Conservation (phyloP, 768 basidiomycete genomes). For the Xerocomellus chrysenteron region DNA sequence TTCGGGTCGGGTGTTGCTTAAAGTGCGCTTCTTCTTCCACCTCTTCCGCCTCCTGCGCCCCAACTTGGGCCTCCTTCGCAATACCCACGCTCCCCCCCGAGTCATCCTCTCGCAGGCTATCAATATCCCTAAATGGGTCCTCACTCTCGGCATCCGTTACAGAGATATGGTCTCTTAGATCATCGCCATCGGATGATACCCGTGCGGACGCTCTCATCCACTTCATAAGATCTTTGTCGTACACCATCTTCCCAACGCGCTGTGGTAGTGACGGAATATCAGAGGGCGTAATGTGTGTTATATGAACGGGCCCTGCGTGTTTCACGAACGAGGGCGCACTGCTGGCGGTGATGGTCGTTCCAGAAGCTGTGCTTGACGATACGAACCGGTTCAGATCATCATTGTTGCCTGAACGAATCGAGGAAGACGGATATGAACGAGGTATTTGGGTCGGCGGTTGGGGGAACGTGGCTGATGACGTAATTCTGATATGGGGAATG, state of each 20-base stretch:
- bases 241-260: slow-evolving; percentile 83
- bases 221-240: slow-evolving; percentile 77
- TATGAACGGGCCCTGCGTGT: slow-evolving; percentile 74
- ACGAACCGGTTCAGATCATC: slow-evolving; percentile 87
- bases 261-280: slow-evolving; percentile 78
- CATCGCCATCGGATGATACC: slow-evolving; percentile 30
- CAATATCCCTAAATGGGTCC: slow-evolving; percentile 91
- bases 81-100: slow-evolving; percentile 26
- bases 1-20: slow-evolving; percentile 32
- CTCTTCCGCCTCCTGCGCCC: slow-evolving; percentile 11
- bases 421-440: slow-evolving; percentile 48
- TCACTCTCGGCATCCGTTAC: slow-evolving; percentile 57
- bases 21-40: slow-evolving; percentile 17
- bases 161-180: slow-evolving; percentile 30
- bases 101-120: slow-evolving; percentile 74
- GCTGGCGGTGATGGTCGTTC: slow-evolving; percentile 66
- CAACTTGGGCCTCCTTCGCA: slow-evolving; percentile 1
- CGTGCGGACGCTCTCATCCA: slow-evolving; percentile 71
- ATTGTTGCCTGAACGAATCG: slow-evolving; percentile 50
- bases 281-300: slow-evolving; percentile 76
- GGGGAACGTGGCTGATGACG: slow-evolving; percentile 26
- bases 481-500: slow-evolving; percentile 30
- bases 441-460: slow-evolving; percentile 34
- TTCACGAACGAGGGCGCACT: slow-evolving; percentile 84
- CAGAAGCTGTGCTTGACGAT: slow-evolving; percentile 82